Conservation (phyloP, 148 eudicot genomes). For the Amaranthus hypochondriacus region DNA sequence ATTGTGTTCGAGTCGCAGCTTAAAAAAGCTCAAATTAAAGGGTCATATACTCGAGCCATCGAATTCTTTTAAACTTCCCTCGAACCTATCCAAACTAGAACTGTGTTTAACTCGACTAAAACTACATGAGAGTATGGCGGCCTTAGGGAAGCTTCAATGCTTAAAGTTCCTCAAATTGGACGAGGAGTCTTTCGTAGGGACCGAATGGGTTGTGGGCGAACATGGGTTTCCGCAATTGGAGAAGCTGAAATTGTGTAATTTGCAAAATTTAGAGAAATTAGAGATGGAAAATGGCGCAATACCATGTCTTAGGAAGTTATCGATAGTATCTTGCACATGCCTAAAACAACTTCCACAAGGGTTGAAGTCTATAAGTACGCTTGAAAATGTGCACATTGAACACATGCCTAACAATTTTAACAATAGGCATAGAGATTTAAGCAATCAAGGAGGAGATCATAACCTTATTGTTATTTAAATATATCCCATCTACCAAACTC, state of each 20-base stretch:
- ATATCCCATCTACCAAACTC: too few relatives aligned
- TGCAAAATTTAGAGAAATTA: conserved; percentile 18
- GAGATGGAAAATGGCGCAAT: conserved; percentile 16
- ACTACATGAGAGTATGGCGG: conserved; percentile 1
- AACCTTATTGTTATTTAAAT: too few relatives aligned
- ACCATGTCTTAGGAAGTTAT: conserved; percentile 21
- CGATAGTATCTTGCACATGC: conserved; percentile 13
- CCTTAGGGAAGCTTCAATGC: conserved; percentile 16
- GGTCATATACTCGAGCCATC: conserved; percentile 11
- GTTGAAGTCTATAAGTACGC: conserved; percentile 5
- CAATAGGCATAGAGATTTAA: conserved; percentile 3
- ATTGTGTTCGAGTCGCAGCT: background rate
- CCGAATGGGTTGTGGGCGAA: conserved; percentile 9
- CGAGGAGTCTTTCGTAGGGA: conserved; percentile 26
- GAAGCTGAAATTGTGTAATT: conserved; percentile 11
- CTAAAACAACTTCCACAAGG: conserved; percentile 18
- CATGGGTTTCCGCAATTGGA: conserved; percentile 22
- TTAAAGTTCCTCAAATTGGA: conserved; percentile 17
- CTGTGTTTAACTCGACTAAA: conserved; percentile 13
- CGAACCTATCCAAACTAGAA: conserved; percentile 20
- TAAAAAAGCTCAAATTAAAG: conserved; percentile 19
- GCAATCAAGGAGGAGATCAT: background rate
- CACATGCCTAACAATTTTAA: conserved; percentile 22
- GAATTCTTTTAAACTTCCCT: conserved; percentile 1
- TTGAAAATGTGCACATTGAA: conserved; percentile 18